phyloP scores from a whole-genome alignment of 2,329 filamentous ascomycete genomes.

The Thermoascus crustaceus region DNA sequence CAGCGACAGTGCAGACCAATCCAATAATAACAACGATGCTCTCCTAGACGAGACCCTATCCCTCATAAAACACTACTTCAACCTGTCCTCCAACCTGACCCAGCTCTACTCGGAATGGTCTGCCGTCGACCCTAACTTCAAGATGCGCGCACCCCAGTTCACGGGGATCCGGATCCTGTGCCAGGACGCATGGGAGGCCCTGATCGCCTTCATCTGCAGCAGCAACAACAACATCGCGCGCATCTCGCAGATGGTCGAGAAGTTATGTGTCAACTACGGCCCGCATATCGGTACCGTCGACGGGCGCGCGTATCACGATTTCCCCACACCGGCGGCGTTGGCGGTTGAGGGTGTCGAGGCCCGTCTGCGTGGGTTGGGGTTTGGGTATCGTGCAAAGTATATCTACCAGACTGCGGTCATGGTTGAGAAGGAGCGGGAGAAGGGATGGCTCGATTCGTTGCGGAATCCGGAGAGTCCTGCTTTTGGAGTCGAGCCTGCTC shows the following conservation, averaged over 20 bases:
- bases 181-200: conserved; percentile 92
- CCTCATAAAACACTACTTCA: conserved; percentile 78
- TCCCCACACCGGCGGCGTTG: conserved; percentile 69
- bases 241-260: conserved; percentile 95
- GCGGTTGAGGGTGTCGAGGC: conserved; percentile 66
- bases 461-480: conserved; percentile 67
- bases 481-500: conserved; percentile 40
- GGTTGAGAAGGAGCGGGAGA: conserved; percentile 57
- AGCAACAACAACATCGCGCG: conserved; percentile 97
- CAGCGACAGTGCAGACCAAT: conserved; percentile 18
- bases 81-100: conserved; percentile 67
- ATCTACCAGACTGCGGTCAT: conserved; percentile 77
- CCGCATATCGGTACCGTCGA: conserved; percentile 63
- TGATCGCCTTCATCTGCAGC: conserved; percentile 94
- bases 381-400: conserved; percentile 91
- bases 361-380: conserved; percentile 73
- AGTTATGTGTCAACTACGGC: conserved; percentile 81
- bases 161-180: conserved; percentile 84
- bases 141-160: conserved; percentile 76
- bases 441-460: conserved; percentile 68
- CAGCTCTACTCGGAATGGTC: conserved; percentile 84
- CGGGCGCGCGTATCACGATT: conserved; percentile 72
- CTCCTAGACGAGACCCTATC: conserved; percentile 59
- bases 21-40: conserved; percentile 20
- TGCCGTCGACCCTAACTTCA: conserved; percentile 75